phyloP scores from a whole-genome alignment of 2,329 filamentous ascomycete genomes.

The Phoma sp. region DNA sequence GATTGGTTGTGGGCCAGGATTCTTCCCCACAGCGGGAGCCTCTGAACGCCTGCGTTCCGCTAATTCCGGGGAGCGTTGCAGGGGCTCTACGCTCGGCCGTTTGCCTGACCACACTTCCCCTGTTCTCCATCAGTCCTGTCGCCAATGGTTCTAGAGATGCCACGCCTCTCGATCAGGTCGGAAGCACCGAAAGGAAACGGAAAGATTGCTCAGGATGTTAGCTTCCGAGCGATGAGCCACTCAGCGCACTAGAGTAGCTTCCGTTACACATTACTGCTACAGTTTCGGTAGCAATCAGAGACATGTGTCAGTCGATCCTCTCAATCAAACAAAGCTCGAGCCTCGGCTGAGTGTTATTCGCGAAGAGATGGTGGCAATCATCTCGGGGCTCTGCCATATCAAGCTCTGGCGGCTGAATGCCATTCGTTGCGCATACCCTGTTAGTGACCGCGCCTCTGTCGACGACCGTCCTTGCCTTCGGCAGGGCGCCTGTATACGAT shows the following conservation, averaged over 20 bases:
- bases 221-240: constrained; percentile 18
- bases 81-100: constrained; percentile 8
- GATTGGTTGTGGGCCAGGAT: constrained; percentile 24
- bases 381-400: constrained; percentile 40
- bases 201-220: constrained; percentile 10
- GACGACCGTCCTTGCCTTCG: constrained; percentile 26
- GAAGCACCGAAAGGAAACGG: constrained; percentile 15
- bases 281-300: constrained; percentile 10
- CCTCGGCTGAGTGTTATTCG: constrained; percentile 28
- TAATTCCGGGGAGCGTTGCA: constrained; percentile 12
- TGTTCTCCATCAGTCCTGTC: constrained; percentile 16
- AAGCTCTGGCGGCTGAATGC: constrained; percentile 25
- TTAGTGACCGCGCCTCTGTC: constrained; percentile 37
- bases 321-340: constrained; percentile 13
- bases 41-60: constrained; percentile 8
- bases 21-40: constrained; percentile 15
- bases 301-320: constrained; percentile 29
- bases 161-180: constrained; percentile 13
- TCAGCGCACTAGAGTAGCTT: constrained; percentile 17
- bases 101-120: constrained; percentile 11
- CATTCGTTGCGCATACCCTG: constrained; percentile 28
- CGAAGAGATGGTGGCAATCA: constrained; percentile 33
- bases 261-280: constrained; percentile 10
- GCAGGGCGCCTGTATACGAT: constrained; percentile 24
- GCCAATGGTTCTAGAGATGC: constrained; percentile 13